A percentile compares a stretch with the other conserved stretches of the same genome.
Conservation (phyloP, 495 filamentous ascomycete species). For the Talaromyces liani region DNA sequence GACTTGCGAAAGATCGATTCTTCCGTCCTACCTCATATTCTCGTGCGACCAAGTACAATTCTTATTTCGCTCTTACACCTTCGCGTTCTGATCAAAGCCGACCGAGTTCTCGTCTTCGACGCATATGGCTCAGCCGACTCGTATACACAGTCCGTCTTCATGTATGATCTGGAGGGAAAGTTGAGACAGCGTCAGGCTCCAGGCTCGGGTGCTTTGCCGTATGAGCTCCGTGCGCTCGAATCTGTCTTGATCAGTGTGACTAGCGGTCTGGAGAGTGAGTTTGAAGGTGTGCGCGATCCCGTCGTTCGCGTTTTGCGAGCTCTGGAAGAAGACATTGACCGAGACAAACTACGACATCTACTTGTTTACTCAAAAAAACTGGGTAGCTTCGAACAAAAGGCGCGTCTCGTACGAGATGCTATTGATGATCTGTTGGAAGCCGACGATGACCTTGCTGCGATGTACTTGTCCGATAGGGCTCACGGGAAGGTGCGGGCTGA, state of each 20-base stretch:
- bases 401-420: conserved; percentile 85
- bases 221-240: conserved; percentile 56
- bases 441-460: conserved; percentile 88
- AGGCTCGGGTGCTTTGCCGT: conserved; percentile 46
- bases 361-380: conserved; percentile 91
- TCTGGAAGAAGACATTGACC: conserved; percentile 93
- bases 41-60: conserved; percentile 89
- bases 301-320: conserved; percentile 83
- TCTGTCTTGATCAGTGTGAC: conserved; percentile 60
- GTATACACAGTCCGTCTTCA: conserved; percentile 90
- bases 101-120: conserved; percentile 91
- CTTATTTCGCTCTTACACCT: conserved; percentile 91
- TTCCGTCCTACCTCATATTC: conserved; percentile 93
- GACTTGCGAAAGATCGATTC: conserved; percentile 97
- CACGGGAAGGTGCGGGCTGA: conserved; percentile 67
- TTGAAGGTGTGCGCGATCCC: conserved; percentile 84
- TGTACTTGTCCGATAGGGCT: conserved; percentile 88
- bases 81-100: conserved; percentile 86
- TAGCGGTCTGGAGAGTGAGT: conserved; percentile 81
- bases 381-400: conserved; percentile 96
- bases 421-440: conserved; percentile 97
- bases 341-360: conserved; percentile 83
- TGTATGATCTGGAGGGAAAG: conserved; percentile 77
- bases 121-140: conserved; percentile 92
- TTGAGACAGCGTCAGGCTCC: conserved; percentile 47